These are phyloP conservation scores for Ustulina deusta DNA, from an alignment of 2,329 filamentous ascomycete species.

Conservation along the genomic window DNA sequence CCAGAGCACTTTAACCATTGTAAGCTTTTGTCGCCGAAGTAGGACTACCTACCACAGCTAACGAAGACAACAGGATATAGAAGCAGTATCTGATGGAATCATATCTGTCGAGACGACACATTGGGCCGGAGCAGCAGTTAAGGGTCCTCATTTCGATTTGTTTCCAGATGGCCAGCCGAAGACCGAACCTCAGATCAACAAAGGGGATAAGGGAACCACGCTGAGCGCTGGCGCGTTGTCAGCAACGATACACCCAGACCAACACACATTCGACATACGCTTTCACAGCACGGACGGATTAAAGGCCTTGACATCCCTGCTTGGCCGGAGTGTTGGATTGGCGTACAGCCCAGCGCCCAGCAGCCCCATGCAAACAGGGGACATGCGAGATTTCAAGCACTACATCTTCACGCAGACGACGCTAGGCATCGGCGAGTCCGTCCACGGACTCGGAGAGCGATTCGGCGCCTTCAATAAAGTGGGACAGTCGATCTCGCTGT, in stretches of 20 bases:
- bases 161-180: slow-evolving; percentile 64
- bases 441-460: slow-evolving; percentile 80
- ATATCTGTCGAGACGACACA: slow-evolving; percentile 70
- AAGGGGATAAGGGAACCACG: slow-evolving; percentile 59
- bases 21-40: slow-evolving; percentile 46
- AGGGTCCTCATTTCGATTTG: slow-evolving; percentile 68
- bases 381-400: slow-evolving; percentile 65
- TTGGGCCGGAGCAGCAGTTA: slow-evolving; percentile 64
- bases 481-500: slow-evolving; percentile 75
- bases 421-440: slow-evolving; percentile 70
- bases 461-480: slow-evolving; percentile 83
- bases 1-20: slow-evolving; percentile 64
- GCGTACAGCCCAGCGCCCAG: slow-evolving; percentile 67
- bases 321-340: slow-evolving; percentile 67
- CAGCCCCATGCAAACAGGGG: slow-evolving; percentile 64
- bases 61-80: slow-evolving; percentile 59
- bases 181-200: slow-evolving; percentile 55
- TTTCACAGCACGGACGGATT: slow-evolving; percentile 65
- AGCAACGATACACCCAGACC: slow-evolving; percentile 62
- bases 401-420: slow-evolving; percentile 69
- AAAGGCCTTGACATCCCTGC: slow-evolving; percentile 66
- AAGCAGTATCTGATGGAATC: slow-evolving; percentile 69
- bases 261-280: slow-evolving; percentile 66
- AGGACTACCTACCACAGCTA: slow-evolving; percentile 1
- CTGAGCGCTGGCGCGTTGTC: slow-evolving; percentile 64